Evolutionary conservation across 371 early-diverging fungal species (phyloP), one percentile per base, ranked within the genome.

Genomic region (Lichtheimia ramosa): DNA sequence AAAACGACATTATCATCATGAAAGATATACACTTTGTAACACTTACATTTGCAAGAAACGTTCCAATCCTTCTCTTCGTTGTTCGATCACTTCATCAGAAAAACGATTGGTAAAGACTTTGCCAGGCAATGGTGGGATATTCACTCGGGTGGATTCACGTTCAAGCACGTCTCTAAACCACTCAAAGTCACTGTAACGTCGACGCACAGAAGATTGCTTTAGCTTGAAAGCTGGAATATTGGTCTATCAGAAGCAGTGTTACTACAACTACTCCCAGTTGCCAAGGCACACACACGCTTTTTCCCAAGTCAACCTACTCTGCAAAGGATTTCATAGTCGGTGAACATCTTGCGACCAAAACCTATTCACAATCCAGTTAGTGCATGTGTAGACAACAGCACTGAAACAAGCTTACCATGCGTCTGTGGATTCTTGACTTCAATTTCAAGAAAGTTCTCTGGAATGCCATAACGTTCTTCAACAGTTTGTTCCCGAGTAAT

Each of bases 111-210:
- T 93, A 64, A 96, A 96, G 27, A 97, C 96, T 74, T 98, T 98
- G 48, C 97, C 97, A 8, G 99, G 99, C 42, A 98, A 83, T 28
- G 90, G 84, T 48, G 99, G 99, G 41, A 98, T 93, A 70, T 94
- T 96, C 55, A 98, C 98, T 63, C 94, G 85, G 51, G 84, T 76
- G 15, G 89, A 88, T 71, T 98, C 97, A 18, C 93, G 83, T 74
- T 96, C 96, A 60, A 98, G 80, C 23, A 89, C 90, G 71, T 96
- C 96, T 55, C 94, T 78, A 76, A 97, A 93, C 97, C 97, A 97
- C 73, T 97, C 99, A 73, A 97, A 98, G 66, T 98, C 99, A 71
- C 93, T 92, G 79, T 97, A 98, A 55, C 99, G 85, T 66, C 99
- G 82, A 34, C 97, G 88, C 25, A 97, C 97, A 20, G 81, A 71